Base-by-base conservation (phyloP, 257 asterid genomes). In the Eustoma russellianum region DNA sequence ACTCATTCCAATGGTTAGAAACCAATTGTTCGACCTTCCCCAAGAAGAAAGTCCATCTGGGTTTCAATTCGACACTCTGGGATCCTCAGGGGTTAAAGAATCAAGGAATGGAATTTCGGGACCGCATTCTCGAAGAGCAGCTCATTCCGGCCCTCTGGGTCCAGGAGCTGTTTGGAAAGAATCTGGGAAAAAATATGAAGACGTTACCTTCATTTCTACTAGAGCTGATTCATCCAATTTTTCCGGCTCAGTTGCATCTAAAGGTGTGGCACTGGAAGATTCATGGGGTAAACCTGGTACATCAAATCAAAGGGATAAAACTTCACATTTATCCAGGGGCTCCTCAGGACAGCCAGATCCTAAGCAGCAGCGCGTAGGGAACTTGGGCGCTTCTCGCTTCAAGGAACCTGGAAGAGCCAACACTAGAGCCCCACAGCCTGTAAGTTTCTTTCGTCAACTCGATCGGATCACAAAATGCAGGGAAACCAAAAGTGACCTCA, bases 81-180 rank as follows among this genome's bases (percentile, higher is more conserved):
- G 66, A 63, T 55, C 47, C 17, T 60, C 75, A 48, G 82, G 61
- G n/a, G 38, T 35, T n/a, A 57, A 55, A 50, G 93, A 74, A 57
- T 52, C 46, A 17, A 65, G 60, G 51, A 72, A 68, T 65, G 73
- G 70, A 72, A 56, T 58, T 44, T 65, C 52, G 18, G 78, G 60
- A 49, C 55, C 65, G 50, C 75, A 53, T 30, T 51, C 71, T 2
- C 70, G 69, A 53, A 72, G 77, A 60, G 50, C 65, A 48, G 78
- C 80, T 53, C 68, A 76, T 47, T 83, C 96, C 2, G 93, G 94
- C 28, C 96, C 93, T 53, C 74, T 88, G 60, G 84, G 74, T 46
- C 79, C 85, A 5, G 75, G 76, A 13, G 45, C 67, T 59, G 83
- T 69, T 17, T 75, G 88, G 86, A 63, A 63, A 34, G 59, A 56